A percentile compares a stretch with the other conserved stretches of the same genome.
Evolutionary conservation across 495 filamentous ascomycete species (phyloP).

Genomic region (Penicillium diatomitis): DNA sequence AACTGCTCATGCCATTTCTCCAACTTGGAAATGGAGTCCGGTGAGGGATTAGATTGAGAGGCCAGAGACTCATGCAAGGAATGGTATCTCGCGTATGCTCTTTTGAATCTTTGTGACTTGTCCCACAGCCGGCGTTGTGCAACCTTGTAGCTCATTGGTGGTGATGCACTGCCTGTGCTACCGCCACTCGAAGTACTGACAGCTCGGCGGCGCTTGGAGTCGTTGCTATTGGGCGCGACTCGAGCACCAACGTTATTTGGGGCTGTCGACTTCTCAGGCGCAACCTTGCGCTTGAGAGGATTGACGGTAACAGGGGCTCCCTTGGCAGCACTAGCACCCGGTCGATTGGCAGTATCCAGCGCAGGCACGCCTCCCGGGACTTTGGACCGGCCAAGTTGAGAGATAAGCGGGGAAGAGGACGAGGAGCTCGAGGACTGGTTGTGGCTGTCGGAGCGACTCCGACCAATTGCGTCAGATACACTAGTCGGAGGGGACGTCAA

Average conservation of each 20-base stretch:
- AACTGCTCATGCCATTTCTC: constrained; percentile 53
- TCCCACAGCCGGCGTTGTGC: constrained; percentile 35
- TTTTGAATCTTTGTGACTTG: constrained; percentile 53
- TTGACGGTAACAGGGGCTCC: constrained; percentile 15
- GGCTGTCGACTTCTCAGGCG: constrained; percentile 23
- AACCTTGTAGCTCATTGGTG: constrained; percentile 35
- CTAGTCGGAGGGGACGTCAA: constrained; percentile 70
- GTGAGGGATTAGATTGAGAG: constrained; percentile 40
- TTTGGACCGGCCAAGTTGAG: constrained; percentile 27
- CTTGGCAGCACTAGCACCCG: constrained; percentile 23
- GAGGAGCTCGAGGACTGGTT: constrained; percentile 37
- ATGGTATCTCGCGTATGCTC: constrained; percentile 54
- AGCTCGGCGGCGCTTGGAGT: constrained; percentile 39
- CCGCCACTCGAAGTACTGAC: constrained; percentile 36
- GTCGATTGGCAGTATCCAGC: constrained; percentile 10
- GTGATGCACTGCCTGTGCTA: constrained; percentile 40
- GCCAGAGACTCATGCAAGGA: constrained; percentile 50
- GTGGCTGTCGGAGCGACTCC: constrained; percentile 33
- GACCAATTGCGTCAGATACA: constrained; percentile 51
- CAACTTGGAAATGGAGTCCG: constrained; percentile 45
- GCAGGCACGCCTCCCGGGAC: constrained; percentile 2
- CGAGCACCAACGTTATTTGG: constrained; percentile 16
- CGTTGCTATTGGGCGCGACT: constrained; percentile 22
- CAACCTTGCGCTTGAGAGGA: constrained; percentile 41
- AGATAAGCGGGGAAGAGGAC: constrained; percentile 33